These are phyloP conservation scores for Sporothrix brunneoviolacea DNA, from an alignment of 2,329 filamentous ascomycete species.

Conservation along the genomic window DNA sequence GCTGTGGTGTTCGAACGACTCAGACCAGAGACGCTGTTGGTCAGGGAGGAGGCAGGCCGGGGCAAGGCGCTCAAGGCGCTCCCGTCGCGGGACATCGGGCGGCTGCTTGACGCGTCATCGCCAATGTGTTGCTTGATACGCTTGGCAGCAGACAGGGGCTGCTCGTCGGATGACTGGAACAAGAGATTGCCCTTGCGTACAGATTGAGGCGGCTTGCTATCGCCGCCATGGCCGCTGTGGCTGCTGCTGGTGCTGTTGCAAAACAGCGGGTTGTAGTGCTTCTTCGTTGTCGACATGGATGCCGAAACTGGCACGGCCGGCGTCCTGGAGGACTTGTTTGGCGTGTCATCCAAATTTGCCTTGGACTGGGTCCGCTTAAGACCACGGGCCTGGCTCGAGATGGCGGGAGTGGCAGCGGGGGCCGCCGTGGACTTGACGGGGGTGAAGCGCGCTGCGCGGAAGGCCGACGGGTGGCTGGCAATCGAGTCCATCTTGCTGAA, in stretches of 20 bases:
- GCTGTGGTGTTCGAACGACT: slow-evolving; percentile 42
- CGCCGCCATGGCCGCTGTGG: too few relatives aligned
- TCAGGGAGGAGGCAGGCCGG: slow-evolving; percentile 19
- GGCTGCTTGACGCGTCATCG: slow-evolving; percentile 62
- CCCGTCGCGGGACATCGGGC: slow-evolving; percentile 50
- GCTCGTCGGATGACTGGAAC: slow-evolving; percentile 20
- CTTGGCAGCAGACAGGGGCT: slow-evolving; percentile 51
- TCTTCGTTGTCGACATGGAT: slow-evolving; percentile 20
- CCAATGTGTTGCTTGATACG: slow-evolving; percentile 59
- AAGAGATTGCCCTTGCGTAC: slow-evolving; percentile 21
- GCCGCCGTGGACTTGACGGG: slow-evolving; percentile 31
- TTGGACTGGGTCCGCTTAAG: slow-evolving; percentile 50
- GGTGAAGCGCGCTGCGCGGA: slow-evolving; percentile 54
- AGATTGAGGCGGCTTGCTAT: slow-evolving; percentile 16
- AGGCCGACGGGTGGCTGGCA: slow-evolving; percentile 74
- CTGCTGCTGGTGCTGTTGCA: slow-evolving; percentile 25
- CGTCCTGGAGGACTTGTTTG: slow-evolving; percentile 28
- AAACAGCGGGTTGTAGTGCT: slow-evolving; percentile 21
- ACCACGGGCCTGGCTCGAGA: slow-evolving; percentile 20
- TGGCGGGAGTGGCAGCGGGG: slow-evolving; percentile 2
- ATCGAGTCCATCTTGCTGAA: slow-evolving; percentile 99
- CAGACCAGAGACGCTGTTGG: slow-evolving; percentile 23
- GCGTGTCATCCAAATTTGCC: slow-evolving; percentile 55
- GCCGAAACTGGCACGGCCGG: not conserved
- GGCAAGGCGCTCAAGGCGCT: slow-evolving; percentile 38